Evolutionary conservation across 2,329 filamentous ascomycete species (phyloP), one percentile per base, ranked within the genome.

Genomic region (Tolypocladium sp.): DNA sequence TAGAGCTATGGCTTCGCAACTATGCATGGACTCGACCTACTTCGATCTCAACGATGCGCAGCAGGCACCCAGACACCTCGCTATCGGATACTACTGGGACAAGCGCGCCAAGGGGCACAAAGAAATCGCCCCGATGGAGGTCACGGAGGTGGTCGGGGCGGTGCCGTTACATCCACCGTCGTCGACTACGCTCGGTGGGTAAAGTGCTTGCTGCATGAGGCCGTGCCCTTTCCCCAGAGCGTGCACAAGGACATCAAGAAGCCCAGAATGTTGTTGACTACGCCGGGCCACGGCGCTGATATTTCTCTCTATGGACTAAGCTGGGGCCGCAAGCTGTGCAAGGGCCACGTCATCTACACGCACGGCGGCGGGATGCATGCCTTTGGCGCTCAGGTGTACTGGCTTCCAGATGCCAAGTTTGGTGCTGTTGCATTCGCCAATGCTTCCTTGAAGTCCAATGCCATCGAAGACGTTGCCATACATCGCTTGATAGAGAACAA

Each of bases 191-290:
- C 30, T 33, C 30, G 7, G 30, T 8, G 30, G 27, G 30, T 2
- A 33, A 33, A 33, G 7, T 78, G 76, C 25, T 69, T 83, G 27
- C 68, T 85, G 33, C 64, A 73, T 8, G 54, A 67, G 55, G 37
- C 57, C 0, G 56, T 37, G 8, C 69, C 69, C 3, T 63, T 72
- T 8, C 68, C 69, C 1, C 27, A 61, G 15, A 61, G 52, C 0
- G 66, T 65, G 3, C 70, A 72, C 56, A 38, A 60, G 10, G 70
- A 72, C 20, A 65, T 76, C n/a, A 66, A 65, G 42, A 67, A 44
- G 15, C 68, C 72, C 7, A 60, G 70, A 2, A 58, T 72, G 3
- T 67, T 81, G 6, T 22, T 33, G 30, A 52, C 12, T 22, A 35
- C 55, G 40, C 59, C 57, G 2, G 25, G 15, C 6, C 33, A 20